phyloP scores from a whole-genome alignment of 306 rosid species.

The Spatholobus suberectus region DNA sequence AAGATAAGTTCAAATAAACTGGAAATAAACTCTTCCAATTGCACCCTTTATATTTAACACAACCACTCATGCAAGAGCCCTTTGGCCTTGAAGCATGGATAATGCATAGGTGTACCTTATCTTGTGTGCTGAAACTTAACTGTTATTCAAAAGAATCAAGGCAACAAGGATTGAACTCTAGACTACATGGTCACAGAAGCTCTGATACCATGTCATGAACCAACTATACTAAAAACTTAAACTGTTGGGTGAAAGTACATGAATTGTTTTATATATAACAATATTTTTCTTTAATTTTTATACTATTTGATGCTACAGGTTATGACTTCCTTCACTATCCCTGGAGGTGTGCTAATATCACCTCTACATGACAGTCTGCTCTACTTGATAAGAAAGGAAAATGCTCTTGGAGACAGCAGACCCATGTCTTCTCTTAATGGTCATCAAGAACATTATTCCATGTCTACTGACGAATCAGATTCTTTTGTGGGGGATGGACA shows the following conservation, averaged over 20 bases:
- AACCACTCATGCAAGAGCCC: background rate
- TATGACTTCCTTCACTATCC: constrained; percentile 31
- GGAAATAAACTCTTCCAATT: background rate
- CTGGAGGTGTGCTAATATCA: constrained; percentile 27
- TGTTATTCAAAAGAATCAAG: background rate
- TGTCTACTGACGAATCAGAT: constrained; percentile 34
- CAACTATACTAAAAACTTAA: background rate
- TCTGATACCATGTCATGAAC: background rate
- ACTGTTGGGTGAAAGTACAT: background rate
- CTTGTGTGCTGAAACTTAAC: background rate
- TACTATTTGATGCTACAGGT: constrained; percentile 21
- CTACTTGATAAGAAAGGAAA: constrained; percentile 23
- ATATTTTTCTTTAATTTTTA: background rate
- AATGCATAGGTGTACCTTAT: background rate
- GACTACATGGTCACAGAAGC: background rate
- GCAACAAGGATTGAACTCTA: background rate
- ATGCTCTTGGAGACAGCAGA: background rate
- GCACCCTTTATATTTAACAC: background rate
- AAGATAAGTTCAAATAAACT: background rate
- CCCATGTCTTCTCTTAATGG: background rate
- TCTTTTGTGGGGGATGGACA: constrained; percentile 12
- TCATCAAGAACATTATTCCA: constrained; percentile 23
- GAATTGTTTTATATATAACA: background rate
- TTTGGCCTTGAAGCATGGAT: background rate
- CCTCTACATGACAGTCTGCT: constrained; percentile 30